Evolutionary conservation across 2,329 filamentous ascomycete species (phyloP).

Genomic region (Graphiopsis chlorocephala): DNA sequence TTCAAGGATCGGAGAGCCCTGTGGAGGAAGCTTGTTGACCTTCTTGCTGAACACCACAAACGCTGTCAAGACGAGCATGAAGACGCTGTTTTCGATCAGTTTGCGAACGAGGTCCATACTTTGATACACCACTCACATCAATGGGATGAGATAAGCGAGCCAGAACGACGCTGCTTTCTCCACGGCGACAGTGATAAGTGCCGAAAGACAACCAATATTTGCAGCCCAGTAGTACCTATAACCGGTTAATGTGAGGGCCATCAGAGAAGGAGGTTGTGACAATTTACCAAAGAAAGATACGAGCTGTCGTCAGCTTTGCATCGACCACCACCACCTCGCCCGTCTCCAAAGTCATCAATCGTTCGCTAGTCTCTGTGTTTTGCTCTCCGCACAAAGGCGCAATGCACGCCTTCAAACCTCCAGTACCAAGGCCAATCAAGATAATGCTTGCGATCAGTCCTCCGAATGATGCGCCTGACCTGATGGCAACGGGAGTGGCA

Average conservation of each 20-base stretch:
- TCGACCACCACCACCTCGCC: slow-evolving; percentile 44
- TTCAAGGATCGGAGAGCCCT: neutral
- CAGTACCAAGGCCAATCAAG: slow-evolving; percentile 68
- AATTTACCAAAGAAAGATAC: slow-evolving; percentile 27
- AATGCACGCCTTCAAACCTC: slow-evolving; percentile 77
- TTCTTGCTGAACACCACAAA: neutral
- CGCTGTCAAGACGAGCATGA: neutral
- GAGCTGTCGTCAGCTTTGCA: slow-evolving; percentile 39
- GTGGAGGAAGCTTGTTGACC: neutral
- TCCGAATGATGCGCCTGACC: slow-evolving; percentile 56
- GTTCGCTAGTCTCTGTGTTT: slow-evolving; percentile 36
- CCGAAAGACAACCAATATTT: neutral
- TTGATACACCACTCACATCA: neutral
- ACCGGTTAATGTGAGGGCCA: neutral
- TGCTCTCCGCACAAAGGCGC: slow-evolving; percentile 46
- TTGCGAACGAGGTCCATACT: neutral
- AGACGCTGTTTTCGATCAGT: neutral
- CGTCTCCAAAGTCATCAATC: slow-evolving; percentile 36
- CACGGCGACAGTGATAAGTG: neutral
- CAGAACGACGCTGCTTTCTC: neutral
- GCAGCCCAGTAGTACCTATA: neutral
- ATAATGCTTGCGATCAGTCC: slow-evolving; percentile 61
- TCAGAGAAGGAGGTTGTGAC: neutral
- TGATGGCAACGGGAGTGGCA: slow-evolving; percentile 61
- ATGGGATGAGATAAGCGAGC: neutral